Conservation (phyloP, 805 yeast genomes). For the Ogataea trehalophila region DNA sequence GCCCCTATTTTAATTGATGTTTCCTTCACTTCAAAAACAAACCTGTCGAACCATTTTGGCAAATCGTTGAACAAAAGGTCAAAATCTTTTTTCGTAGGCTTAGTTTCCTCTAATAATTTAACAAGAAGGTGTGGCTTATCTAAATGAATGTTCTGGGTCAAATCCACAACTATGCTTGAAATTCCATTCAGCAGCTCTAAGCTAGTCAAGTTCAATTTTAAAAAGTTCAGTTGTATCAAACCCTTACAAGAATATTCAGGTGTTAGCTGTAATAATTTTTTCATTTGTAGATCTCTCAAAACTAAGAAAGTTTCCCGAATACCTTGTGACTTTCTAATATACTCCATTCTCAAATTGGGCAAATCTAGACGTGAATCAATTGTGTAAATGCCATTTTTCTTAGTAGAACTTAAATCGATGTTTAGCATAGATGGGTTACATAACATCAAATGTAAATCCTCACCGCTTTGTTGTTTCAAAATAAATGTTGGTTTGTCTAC, state of each 20-base stretch:
- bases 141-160: background rate
- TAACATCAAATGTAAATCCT: constrained; percentile 17
- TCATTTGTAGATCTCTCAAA: constrained; percentile 15
- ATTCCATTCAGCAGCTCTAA: constrained; percentile 28
- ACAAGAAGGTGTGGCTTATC: background rate
- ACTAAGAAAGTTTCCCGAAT: constrained; percentile 2
- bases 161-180: constrained; percentile 6
- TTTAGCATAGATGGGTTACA: constrained; percentile 20
- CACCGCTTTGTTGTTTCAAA: constrained; percentile 13
- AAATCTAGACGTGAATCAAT: constrained; percentile 15
- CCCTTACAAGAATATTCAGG: constrained; percentile 15
- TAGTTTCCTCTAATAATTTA: background rate
- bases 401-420: constrained; percentile 11
- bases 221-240: constrained; percentile 13
- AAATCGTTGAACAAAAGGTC: constrained; percentile 23
- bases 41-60: constrained; percentile 31
- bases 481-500: constrained; percentile 27
- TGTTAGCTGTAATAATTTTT: constrained; percentile 22
- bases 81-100: constrained; percentile 4
- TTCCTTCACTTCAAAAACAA: constrained; percentile 16
- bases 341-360: constrained; percentile 17
- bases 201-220: constrained; percentile 25
- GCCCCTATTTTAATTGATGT: constrained; percentile 14
- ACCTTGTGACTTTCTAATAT: constrained; percentile 12
- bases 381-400: constrained; percentile 1